Conservation (phyloP, 2,329 filamentous ascomycete genomes). For the Neophaeococcomyces aloes region DNA sequence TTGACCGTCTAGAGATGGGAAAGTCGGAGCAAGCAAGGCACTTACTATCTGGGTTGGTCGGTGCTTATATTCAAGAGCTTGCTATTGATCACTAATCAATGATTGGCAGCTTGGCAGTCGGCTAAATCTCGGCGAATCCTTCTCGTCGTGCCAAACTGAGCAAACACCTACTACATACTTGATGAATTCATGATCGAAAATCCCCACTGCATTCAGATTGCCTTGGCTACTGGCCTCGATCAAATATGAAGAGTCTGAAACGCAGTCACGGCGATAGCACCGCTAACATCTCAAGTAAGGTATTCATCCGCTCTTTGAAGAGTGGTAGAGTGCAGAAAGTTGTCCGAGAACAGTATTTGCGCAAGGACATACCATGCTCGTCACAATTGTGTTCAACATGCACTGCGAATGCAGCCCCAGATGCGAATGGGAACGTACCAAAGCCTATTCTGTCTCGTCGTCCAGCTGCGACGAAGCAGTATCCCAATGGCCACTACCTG, state of each 20-base stretch:
- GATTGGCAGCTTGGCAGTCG: too few species aligned
- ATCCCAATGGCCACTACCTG: conserved; percentile 82
- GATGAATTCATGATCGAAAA: too few species aligned
- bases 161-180: too few species aligned
- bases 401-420: conserved; percentile 60
- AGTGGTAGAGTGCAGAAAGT: conserved; percentile 98
- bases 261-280: conserved; percentile 44
- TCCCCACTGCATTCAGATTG: too few species aligned
- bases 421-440: conserved; percentile 65
- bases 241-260: conserved; percentile 51
- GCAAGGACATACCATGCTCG: conserved; percentile 94
- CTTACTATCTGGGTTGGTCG: too few species aligned
- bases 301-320: conserved; percentile 88
- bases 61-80: too few species aligned
- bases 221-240: neutral
- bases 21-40: too few species aligned
- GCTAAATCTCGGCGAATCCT: too few species aligned
- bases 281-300: conserved; percentile 76
- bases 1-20: too few species aligned
- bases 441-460: conserved; percentile 83
- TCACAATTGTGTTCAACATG: conserved; percentile 77
- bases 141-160: too few species aligned
- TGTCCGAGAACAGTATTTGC: conserved; percentile 87
- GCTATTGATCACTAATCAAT: too few species aligned
- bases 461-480: conserved; percentile 71